Conservation (phyloP, 305 asterid genomes). For the Ruellia speciosa region DNA sequence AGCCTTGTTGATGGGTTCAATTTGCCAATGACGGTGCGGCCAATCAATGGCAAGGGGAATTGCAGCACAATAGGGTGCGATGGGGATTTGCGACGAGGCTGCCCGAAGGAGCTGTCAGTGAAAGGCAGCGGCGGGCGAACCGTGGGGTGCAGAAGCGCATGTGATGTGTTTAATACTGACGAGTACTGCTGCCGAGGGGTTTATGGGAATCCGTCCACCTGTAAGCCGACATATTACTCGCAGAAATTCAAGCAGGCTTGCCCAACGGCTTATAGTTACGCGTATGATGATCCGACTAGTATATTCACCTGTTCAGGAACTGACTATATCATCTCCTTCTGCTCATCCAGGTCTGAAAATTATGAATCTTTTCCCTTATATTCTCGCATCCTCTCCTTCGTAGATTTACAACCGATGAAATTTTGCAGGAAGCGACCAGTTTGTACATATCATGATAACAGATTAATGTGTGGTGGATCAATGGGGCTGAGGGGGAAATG, state of each 20-base stretch:
- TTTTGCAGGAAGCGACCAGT: slow-evolving; percentile 46
- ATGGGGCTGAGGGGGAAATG: slow-evolving; percentile 19
- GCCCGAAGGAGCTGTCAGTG: slow-evolving; percentile 63
- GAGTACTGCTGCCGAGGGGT: slow-evolving; percentile 73
- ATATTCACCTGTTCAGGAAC: slow-evolving; percentile 43
- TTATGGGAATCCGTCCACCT: slow-evolving; percentile 41
- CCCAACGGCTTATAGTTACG: slow-evolving; percentile 54
- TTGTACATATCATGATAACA: slow-evolving; percentile 60
- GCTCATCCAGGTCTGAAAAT: slow-evolving; percentile 61
- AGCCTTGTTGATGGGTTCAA: slow-evolving; percentile 90
- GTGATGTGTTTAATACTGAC: slow-evolving; percentile 78
- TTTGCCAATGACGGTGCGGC: slow-evolving; percentile 53
- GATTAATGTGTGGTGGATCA: slow-evolving; percentile 45
- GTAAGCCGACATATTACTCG: slow-evolving; percentile 49
- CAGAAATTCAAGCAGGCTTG: slow-evolving; percentile 45
- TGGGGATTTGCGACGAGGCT: slow-evolving; percentile 43
- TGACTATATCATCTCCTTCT: slow-evolving; percentile 67
- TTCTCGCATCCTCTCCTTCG: too few species aligned
- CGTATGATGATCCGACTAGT: slow-evolving; percentile 62
- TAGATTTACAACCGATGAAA: background rate
- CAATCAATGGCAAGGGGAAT: slow-evolving; percentile 57
- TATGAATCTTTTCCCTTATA: too few species aligned
- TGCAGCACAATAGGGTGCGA: slow-evolving; percentile 80
- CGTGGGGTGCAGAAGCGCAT: slow-evolving; percentile 77
- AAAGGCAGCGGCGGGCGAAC: slow-evolving; percentile 37